These are phyloP conservation scores for Pichia kluyveri DNA, from an alignment of 805 yeast genomes.

Conservation along the genomic window DNA sequence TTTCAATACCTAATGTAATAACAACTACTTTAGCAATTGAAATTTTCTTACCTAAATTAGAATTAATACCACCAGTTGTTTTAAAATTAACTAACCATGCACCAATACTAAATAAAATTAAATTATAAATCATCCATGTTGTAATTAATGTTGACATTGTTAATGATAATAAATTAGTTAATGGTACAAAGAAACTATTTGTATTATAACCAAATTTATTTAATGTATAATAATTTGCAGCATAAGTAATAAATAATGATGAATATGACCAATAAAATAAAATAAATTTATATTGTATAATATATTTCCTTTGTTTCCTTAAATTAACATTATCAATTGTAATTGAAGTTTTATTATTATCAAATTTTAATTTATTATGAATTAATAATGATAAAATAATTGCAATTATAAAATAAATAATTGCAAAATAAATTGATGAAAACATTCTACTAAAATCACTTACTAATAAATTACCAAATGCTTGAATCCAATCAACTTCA, in stretches of 20 bases:
- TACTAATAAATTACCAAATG: slow-evolving; percentile 22
- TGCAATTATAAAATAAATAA: slow-evolving; percentile 14
- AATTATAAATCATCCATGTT: slow-evolving; percentile 25
- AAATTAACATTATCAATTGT: slow-evolving; percentile 10
- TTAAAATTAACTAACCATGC: slow-evolving; percentile 8
- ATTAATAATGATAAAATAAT: slow-evolving; percentile 11
- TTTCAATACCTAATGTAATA: slow-evolving; percentile 16
- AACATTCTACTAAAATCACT: slow-evolving; percentile 22
- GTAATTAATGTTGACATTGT: slow-evolving; percentile 18
- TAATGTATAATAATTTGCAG: slow-evolving; percentile 11
- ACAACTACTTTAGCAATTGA: slow-evolving; percentile 15
- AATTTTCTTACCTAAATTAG: slow-evolving; percentile 4
- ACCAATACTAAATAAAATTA: slow-evolving; percentile 24
- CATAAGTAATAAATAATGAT: slow-evolving; percentile 14
- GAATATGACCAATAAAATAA: slow-evolving; percentile 13
- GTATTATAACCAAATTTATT: slow-evolving; percentile 22
- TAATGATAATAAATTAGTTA: slow-evolving; percentile 17
- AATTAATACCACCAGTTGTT: neutral
- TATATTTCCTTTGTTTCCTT: slow-evolving; percentile 11
- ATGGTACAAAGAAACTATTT: slow-evolving; percentile 12
- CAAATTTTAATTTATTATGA: slow-evolving; percentile 8
- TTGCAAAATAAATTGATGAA: slow-evolving; percentile 14
- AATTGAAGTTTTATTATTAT: slow-evolving; percentile 16
- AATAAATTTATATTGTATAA: slow-evolving; percentile 21
- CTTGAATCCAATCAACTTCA: slow-evolving; percentile 25